Evolutionary conservation across 2,329 filamentous ascomycete species (phyloP), one percentile per base, ranked within the genome.

Genomic region (Botrytis porri): DNA sequence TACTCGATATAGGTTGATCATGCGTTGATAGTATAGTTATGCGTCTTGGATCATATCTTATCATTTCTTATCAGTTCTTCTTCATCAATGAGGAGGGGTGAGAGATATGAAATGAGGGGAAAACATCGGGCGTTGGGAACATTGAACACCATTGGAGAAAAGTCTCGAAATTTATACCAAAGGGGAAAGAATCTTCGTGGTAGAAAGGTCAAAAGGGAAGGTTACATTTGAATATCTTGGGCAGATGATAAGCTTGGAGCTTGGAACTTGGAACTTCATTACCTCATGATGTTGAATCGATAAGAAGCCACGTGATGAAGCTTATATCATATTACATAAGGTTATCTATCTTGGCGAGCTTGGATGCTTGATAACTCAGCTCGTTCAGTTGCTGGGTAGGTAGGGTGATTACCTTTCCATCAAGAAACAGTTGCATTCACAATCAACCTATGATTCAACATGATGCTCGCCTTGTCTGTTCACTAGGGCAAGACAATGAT

Each of bases 1-100:
- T 29, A 18, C 20, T 54, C 48, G 48, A 54, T 54, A n/a, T 5
- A 54, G 48, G 14, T 57, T 57, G 51, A 57, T 25, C n/a, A 61
- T n/a, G 18, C 35, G 35, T 41, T 37, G 37, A 22, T 62, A 37
- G 35, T n/a, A n/a, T n/a, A n/a, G n/a, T n/a, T n/a, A n/a, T 41
- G 32, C 51, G 39, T 62, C 60, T 62, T 25, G 14, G 8, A 67
- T 39, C 35, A 64, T 67, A 29, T 67, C 64, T 67, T 67, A 67
- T 54, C 35, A 64, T 54, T 41, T 29, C 64, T 39, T 67, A 67
- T 67, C 45, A 54, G 35, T 32, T 29, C 3, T 35, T 48, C 41
- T 29, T 35, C 22, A 43, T 22, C 29, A 48, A 18, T n/a, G 48
- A 14, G 22, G 62, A 64, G 41, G 20, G 41, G 41, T 10, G 7